These are phyloP conservation scores for Yamadazyma kanchanaburiensis DNA, from an alignment of 1,139 yeast genomes.

Conservation along the genomic window DNA sequence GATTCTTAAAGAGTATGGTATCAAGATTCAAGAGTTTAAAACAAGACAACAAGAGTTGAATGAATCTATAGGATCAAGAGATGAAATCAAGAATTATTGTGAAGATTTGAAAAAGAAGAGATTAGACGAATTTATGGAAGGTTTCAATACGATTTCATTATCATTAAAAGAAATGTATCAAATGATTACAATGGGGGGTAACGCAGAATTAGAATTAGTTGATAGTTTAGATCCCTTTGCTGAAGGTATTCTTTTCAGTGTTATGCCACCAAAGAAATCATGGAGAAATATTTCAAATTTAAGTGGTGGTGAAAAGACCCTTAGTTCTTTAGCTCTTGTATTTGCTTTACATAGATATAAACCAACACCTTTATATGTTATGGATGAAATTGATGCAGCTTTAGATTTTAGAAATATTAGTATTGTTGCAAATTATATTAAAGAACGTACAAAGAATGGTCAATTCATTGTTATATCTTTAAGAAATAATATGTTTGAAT, in stretches of 20 bases:
- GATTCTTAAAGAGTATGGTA: constrained; percentile 72
- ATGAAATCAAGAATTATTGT: constrained; percentile 55
- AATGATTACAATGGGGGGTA: constrained; percentile 99
- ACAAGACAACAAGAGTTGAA: constrained; percentile 65
- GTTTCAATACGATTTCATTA: constrained; percentile 81
- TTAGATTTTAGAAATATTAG: constrained; percentile 95
- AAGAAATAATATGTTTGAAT: constrained; percentile 96
- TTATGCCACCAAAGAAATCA: constrained; percentile 98
- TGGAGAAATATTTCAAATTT: constrained; percentile 95
- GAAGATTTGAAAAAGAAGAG: constrained; percentile 75
- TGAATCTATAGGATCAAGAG: constrained; percentile 64
- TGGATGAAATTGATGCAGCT: constrained; percentile 99
- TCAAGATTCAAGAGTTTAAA: constrained; percentile 61
- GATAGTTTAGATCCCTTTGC: constrained; percentile 97
- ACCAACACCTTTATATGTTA: constrained; percentile 96
- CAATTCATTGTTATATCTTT: constrained; percentile 94
- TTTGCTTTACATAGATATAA: constrained; percentile 95
- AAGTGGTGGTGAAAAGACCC: constrained; percentile 97
- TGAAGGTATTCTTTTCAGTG: constrained; percentile 94
- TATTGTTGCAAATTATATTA: constrained; percentile 94
- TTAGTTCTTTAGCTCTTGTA: constrained; percentile 91
- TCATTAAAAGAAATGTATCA: constrained; percentile 96
- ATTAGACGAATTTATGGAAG: constrained; percentile 88
- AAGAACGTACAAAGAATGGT: constrained; percentile 92
- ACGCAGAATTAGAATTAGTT: constrained; percentile 93